These are phyloP conservation scores for Tagetes patula DNA, from an alignment of 129 eudicot species.

Conservation along the genomic window DNA sequence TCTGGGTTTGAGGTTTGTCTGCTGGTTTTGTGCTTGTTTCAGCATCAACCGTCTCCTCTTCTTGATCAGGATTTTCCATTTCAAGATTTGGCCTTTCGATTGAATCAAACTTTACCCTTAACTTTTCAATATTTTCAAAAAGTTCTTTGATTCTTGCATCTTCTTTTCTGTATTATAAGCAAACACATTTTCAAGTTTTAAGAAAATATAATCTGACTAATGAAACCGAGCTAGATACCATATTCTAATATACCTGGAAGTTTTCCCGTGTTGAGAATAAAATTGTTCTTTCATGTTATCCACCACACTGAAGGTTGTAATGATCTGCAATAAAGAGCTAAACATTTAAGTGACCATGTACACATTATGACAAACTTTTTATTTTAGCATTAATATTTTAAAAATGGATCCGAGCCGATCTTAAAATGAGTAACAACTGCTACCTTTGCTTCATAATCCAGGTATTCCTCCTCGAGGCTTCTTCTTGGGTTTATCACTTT, in stretches of 20 bases:
- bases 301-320: conserved; percentile 90
- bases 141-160: conserved; percentile 71
- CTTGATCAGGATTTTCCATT: conserved; percentile 61
- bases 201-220: background rate
- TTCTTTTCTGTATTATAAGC: conserved; percentile 57
- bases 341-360: background rate
- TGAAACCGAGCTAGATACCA: background rate
- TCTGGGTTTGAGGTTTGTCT: conserved; percentile 35
- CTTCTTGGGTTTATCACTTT: conserved; percentile 57
- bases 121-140: conserved; percentile 68
- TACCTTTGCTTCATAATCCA: conserved; percentile 92
- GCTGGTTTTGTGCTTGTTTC: conserved; percentile 41
- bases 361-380: background rate
- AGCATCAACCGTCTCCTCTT: conserved; percentile 35
- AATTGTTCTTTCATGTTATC: conserved; percentile 96
- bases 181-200: conserved; percentile 2
- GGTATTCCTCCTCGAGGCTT: conserved; percentile 94
- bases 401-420: background rate
- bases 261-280: conserved; percentile 57
- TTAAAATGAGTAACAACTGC: background rate
- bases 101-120: conserved; percentile 77
- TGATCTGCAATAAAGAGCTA: conserved; percentile 46
- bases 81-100: conserved; percentile 83
- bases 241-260: conserved; percentile 56
- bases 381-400: background rate